phyloP scores from a whole-genome alignment of 345 rosid genomes.

The Syzygium aromaticum region DNA sequence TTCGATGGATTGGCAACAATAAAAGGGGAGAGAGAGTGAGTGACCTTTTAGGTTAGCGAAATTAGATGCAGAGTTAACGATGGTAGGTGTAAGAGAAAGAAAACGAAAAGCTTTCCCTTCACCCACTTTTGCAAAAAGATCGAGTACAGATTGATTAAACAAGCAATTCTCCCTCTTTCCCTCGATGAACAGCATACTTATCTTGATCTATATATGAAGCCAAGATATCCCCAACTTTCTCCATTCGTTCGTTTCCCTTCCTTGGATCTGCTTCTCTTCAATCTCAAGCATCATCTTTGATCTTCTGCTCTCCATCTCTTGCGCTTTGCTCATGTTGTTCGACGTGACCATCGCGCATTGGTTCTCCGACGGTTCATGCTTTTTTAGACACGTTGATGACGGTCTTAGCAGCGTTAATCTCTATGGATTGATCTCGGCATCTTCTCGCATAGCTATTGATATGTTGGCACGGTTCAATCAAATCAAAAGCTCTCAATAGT shows the following conservation, averaged over 20 bases:
- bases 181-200: background rate
- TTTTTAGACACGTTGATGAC: too few relatives aligned
- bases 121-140: background rate
- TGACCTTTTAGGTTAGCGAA: background rate
- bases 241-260: background rate
- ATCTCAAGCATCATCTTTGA: background rate
- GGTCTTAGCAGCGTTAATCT: background rate
- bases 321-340: background rate
- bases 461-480: conserved; percentile 12
- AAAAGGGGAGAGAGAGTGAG: background rate
- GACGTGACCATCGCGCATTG: background rate
- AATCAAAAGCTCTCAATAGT: conserved; percentile 1
- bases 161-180: background rate
- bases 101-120: background rate
- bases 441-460: background rate
- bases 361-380: background rate
- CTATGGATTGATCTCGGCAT: background rate
- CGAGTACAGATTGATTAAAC: background rate
- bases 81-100: background rate
- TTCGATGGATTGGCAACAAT: background rate
- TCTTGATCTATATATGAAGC: background rate
- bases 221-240: background rate
- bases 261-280: background rate
- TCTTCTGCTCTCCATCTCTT: background rate
- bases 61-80: conserved; percentile 2